These are phyloP conservation scores for Lepiota brunneoincarnata DNA, from an alignment of 768 basidiomycete genomes.

Conservation along the genomic window DNA sequence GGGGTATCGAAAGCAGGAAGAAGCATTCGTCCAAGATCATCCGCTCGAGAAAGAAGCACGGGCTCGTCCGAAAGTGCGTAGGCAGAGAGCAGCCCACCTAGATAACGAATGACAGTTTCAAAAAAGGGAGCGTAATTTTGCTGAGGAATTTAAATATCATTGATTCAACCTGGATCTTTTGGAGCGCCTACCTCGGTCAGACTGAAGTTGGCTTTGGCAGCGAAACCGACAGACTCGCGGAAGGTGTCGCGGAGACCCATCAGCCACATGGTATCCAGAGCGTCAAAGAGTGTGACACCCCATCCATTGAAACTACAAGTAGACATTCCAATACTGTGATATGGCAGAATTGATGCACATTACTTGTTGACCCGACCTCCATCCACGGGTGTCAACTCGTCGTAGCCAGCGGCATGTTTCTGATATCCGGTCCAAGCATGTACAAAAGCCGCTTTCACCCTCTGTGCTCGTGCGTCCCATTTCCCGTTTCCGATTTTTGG, in stretches of 20 bases:
- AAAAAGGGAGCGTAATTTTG: constrained; percentile 52
- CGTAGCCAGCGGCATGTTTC: constrained; percentile 47
- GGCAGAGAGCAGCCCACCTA: constrained; percentile 80
- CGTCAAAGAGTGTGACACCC: constrained; percentile 72
- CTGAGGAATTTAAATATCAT: constrained; percentile 8
- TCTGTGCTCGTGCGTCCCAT: constrained; percentile 51
- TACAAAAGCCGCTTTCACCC: constrained; percentile 56
- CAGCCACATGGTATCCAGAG: constrained; percentile 80
- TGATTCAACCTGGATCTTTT: neutral
- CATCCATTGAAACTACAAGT: constrained; percentile 67
- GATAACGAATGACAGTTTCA: constrained; percentile 80
- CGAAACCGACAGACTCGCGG: constrained; percentile 49
- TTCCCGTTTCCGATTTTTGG: neutral
- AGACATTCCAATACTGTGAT: neutral
- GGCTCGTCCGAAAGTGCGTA: constrained; percentile 70
- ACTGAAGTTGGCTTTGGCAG: constrained; percentile 47
- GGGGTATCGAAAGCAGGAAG: constrained; percentile 70
- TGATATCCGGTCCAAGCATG: constrained; percentile 61
- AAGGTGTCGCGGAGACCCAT: constrained; percentile 74
- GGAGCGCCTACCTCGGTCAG: neutral
- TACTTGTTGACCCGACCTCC: constrained; percentile 54
- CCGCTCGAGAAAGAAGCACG: constrained; percentile 61
- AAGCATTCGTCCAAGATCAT: constrained; percentile 69
- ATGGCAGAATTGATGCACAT: constrained; percentile 17
- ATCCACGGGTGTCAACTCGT: constrained; percentile 56